phyloP scores from a whole-genome alignment of 352 stramenopile species.

The Phytophthora pluvialis region DNA sequence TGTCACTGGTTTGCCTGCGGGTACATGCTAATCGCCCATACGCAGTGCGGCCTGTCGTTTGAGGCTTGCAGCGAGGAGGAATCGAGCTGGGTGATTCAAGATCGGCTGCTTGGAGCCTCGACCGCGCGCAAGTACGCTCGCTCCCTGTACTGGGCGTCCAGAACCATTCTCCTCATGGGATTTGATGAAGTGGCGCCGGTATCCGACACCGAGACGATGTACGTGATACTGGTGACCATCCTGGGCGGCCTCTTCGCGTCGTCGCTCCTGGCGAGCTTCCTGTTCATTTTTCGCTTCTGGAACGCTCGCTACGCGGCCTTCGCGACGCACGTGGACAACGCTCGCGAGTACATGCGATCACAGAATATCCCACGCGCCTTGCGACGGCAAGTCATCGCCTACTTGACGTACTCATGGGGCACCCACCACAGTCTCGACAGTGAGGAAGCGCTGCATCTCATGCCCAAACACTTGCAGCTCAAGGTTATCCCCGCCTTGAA shows the following conservation, averaged over 20 bases:
- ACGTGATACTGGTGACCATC: constrained; percentile 51
- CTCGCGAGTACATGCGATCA: constrained; percentile 73
- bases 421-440: constrained; percentile 68
- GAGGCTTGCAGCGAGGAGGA: constrained; percentile 47
- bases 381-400: constrained; percentile 58
- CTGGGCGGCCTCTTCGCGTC: constrained; percentile 57
- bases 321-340: constrained; percentile 69
- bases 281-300: constrained; percentile 75
- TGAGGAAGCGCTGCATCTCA: constrained; percentile 54
- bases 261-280: constrained; percentile 65
- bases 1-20: constrained; percentile 64
- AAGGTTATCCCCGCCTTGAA: constrained; percentile 66
- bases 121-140: constrained; percentile 57
- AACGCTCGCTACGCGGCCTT: constrained; percentile 61
- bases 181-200: constrained; percentile 76
- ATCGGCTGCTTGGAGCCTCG: constrained; percentile 51
- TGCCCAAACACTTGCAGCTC: constrained; percentile 65
- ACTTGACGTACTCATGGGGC: constrained; percentile 71
- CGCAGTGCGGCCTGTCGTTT: constrained; percentile 58
- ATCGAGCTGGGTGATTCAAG: constrained; percentile 66
- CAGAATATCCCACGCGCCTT: constrained; percentile 62
- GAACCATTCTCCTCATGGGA: constrained; percentile 63
- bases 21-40: constrained; percentile 74
- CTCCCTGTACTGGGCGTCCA: constrained; percentile 61
- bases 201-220: constrained; percentile 58